Conservation (phyloP, 2,329 filamentous ascomycete species). For the Aspergillus sclerotialis region DNA sequence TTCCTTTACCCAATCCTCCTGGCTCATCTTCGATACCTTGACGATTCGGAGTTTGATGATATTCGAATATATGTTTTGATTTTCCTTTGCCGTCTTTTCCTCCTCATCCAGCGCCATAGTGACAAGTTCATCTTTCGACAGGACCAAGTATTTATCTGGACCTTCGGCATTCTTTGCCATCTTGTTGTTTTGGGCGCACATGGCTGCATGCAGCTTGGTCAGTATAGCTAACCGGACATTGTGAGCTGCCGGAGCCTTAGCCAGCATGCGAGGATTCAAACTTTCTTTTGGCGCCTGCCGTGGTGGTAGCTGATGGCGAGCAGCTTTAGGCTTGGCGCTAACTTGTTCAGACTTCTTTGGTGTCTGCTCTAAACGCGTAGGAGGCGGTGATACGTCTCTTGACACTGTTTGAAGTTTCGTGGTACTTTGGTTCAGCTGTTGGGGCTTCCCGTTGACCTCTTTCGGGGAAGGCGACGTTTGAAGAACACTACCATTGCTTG, state of each 20-base stretch:
- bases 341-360: constrained; percentile 3
- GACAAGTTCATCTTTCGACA: constrained; percentile 38
- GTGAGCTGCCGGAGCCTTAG: constrained; percentile 38
- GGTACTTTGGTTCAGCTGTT: constrained; percentile 7
- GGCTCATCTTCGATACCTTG: constrained; percentile 66
- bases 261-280: constrained; percentile 40
- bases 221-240: constrained; percentile 36
- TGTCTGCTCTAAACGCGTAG: constrained; percentile 8
- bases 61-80: constrained; percentile 68
- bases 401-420: constrained; percentile 15
- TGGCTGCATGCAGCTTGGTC: constrained; percentile 37
- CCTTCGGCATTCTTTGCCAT: constrained; percentile 23
- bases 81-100: constrained; percentile 62
- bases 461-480: not conserved
- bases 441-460: constrained; percentile 7
- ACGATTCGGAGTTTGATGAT: constrained; percentile 76
- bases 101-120: constrained; percentile 57
- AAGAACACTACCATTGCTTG: not conserved
- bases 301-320: constrained; percentile 11
- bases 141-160: constrained; percentile 26
- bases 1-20: constrained; percentile 64
- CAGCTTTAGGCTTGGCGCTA: not conserved
- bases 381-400: constrained; percentile 24
- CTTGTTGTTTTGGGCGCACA: constrained; percentile 35
- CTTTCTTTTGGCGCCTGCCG: constrained; percentile 33